phyloP scores from a whole-genome alignment of 2,329 filamentous ascomycete species.

The Apiospora koreana region DNA sequence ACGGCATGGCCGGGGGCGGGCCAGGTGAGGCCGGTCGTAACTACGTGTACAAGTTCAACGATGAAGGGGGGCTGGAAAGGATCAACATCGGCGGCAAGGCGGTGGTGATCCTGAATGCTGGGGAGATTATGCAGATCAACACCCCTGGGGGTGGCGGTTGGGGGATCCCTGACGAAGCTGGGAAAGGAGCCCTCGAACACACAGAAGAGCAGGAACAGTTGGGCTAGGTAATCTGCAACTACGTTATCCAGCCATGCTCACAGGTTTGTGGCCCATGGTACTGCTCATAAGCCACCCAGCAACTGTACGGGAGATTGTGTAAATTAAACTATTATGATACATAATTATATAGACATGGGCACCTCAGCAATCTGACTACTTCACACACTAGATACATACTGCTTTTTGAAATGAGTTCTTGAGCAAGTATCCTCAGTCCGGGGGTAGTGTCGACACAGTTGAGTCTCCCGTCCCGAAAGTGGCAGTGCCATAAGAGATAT shows the following conservation, averaged over 20 bases:
- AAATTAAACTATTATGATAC: neutral
- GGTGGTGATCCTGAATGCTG: slow-evolving; percentile 30
- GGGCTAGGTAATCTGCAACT: neutral
- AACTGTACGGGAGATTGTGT: neutral
- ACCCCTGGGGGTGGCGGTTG: slow-evolving; percentile 37
- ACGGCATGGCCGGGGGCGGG: slow-evolving; percentile 69
- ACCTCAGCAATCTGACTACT: neutral
- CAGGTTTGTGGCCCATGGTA: neutral
- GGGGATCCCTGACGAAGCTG: slow-evolving; percentile 12
- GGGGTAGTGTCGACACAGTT: neutral
- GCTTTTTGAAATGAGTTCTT: neutral
- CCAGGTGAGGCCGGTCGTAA: slow-evolving; percentile 68
- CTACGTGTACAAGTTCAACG: slow-evolving; percentile 30
- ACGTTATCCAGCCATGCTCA: too few species aligned
- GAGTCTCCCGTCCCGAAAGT: neutral
- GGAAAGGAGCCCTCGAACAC: neutral
- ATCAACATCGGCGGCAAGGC: slow-evolving; percentile 36
- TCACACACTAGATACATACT: neutral
- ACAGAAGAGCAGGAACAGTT: neutral
- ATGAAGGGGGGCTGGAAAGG: slow-evolving; percentile 25
- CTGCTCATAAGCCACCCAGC: neutral
- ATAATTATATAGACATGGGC: neutral
- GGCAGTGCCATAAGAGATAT: neutral
- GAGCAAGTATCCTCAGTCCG: neutral
- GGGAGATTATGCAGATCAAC: slow-evolving; percentile 38